A percentile compares a stretch with the other conserved stretches of the same genome.
Evolutionary conservation across 164 flowering plant genomes (phyloP).

Genomic region (Aristolochia contorta): DNA sequence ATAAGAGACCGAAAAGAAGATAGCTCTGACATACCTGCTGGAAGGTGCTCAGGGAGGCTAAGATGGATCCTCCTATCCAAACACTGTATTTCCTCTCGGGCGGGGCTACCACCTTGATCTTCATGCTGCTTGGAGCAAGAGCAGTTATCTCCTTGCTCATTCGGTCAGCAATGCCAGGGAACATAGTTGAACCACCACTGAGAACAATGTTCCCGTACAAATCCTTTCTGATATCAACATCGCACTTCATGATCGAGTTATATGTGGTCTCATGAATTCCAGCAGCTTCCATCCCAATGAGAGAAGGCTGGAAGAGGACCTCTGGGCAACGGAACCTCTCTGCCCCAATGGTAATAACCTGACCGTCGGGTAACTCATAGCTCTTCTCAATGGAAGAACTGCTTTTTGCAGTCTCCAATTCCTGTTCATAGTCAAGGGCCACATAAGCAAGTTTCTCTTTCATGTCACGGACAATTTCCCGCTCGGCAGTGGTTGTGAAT

Average conservation of each 20-base stretch:
- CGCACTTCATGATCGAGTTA: conserved; percentile 24
- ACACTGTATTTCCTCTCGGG: conserved; percentile 64
- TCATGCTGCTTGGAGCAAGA: conserved; percentile 63
- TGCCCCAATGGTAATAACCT: conserved; percentile 16
- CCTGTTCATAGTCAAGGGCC: conserved; percentile 18
- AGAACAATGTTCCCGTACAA: conserved; percentile 27
- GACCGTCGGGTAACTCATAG: conserved; percentile 18
- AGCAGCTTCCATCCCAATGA: conserved; percentile 23
- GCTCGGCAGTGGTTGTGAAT: conserved; percentile 16
- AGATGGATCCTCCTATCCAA: conserved; percentile 56
- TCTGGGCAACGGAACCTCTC: conserved; percentile 20
- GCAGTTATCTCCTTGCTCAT: conserved; percentile 73
- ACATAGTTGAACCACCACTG: conserved; percentile 62
- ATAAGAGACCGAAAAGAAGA: too few relatives aligned
- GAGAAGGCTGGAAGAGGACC: conserved; percentile 24
- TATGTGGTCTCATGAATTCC: conserved; percentile 23
- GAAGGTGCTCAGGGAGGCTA: conserved; percentile 60
- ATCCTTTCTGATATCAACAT: conserved; percentile 25
- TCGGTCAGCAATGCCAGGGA: conserved; percentile 56
- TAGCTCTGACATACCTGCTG: conserved; percentile 30
- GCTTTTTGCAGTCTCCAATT: conserved; percentile 17
- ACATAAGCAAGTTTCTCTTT: conserved; percentile 18
- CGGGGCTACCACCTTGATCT: conserved; percentile 57
- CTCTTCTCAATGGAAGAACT: conserved; percentile 15
- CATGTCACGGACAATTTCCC: conserved; percentile 17